These are phyloP conservation scores for Acer yangbiense DNA, from an alignment of 345 rosid genomes.

Conservation along the genomic window DNA sequence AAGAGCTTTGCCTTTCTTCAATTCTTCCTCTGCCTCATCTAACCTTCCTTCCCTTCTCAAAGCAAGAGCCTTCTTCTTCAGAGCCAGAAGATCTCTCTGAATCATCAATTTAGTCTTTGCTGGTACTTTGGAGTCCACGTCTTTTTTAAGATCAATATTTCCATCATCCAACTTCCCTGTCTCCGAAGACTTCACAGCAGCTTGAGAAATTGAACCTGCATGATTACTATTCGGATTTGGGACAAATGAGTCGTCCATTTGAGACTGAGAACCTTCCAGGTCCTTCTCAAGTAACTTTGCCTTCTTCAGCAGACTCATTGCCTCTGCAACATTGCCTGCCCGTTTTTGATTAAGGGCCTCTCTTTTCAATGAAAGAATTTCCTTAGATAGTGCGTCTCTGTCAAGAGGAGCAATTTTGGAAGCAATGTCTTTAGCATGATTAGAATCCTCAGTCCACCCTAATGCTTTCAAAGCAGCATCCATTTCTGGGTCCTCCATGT, in stretches of 20 bases:
- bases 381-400: slow-evolving; percentile 47
- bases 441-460: slow-evolving; percentile 81
- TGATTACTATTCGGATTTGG: slow-evolving; percentile 4
- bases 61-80: slow-evolving; percentile 74
- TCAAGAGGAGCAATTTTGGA: slow-evolving; percentile 30
- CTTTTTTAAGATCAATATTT: slow-evolving; percentile 26
- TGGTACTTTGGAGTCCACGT: slow-evolving; percentile 31
- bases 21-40: slow-evolving; percentile 70
- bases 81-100: slow-evolving; percentile 72
- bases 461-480: slow-evolving; percentile 66
- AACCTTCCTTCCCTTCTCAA: slow-evolving; percentile 76
- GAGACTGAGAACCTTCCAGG: slow-evolving; percentile 43
- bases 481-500: slow-evolving; percentile 82
- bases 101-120: slow-evolving; percentile 53
- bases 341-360: slow-evolving; percentile 67
- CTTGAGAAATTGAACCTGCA: slow-evolving; percentile 24
- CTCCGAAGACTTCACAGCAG: slow-evolving; percentile 24
- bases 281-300: slow-evolving; percentile 71
- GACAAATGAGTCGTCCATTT: background rate
- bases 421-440: slow-evolving; percentile 29
- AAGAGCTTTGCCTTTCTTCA: slow-evolving; percentile 64
- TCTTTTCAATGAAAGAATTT: slow-evolving; percentile 57
- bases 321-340: slow-evolving; percentile 61
- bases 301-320: slow-evolving; percentile 72
- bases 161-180: slow-evolving; percentile 21